These are phyloP conservation scores for Lepiota subincarnata DNA, from an alignment of 768 basidiomycete genomes.

Conservation along the genomic window DNA sequence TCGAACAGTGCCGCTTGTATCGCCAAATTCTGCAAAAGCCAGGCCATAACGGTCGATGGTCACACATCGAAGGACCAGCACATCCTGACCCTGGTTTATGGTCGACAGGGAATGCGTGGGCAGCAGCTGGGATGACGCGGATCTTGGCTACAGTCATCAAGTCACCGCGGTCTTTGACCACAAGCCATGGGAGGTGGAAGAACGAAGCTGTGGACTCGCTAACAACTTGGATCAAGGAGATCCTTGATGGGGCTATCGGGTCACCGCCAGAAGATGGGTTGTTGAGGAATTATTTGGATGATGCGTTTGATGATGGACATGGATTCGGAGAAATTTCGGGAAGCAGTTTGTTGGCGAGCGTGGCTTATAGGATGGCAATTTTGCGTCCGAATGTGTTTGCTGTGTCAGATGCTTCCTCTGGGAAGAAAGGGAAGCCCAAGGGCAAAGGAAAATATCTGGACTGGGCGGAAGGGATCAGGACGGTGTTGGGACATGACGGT, in stretches of 20 bases:
- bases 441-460: slow-evolving; percentile 21
- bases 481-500: slow-evolving; percentile 17
- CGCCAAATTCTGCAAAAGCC: slow-evolving; percentile 29
- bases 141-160: slow-evolving; percentile 47
- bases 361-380: slow-evolving; percentile 37
- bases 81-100: slow-evolving; percentile 37
- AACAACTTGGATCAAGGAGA: slow-evolving; percentile 38
- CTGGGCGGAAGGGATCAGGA: slow-evolving; percentile 34
- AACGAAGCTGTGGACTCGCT: slow-evolving; percentile 24
- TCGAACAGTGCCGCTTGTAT: slow-evolving; percentile 36
- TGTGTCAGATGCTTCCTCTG: background rate
- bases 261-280: slow-evolving; percentile 29
- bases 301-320: slow-evolving; percentile 17
- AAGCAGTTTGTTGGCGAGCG: slow-evolving; percentile 34
- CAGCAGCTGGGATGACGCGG: slow-evolving; percentile 54
- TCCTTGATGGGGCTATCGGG: slow-evolving; percentile 37
- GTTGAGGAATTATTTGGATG: slow-evolving; percentile 39
- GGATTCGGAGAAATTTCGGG: slow-evolving; percentile 45
- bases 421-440: background rate
- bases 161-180: slow-evolving; percentile 24
- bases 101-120: slow-evolving; percentile 68
- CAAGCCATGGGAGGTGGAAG: slow-evolving; percentile 19
- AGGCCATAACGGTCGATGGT: slow-evolving; percentile 29
- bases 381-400: slow-evolving; percentile 28
- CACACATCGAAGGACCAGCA: slow-evolving; percentile 40